A percentile compares a stretch with the other conserved stretches of the same genome.
Evolutionary conservation across 1,139 yeast genomes (phyloP).

Genomic region (Protomyces lactucae-debilis): DNA sequence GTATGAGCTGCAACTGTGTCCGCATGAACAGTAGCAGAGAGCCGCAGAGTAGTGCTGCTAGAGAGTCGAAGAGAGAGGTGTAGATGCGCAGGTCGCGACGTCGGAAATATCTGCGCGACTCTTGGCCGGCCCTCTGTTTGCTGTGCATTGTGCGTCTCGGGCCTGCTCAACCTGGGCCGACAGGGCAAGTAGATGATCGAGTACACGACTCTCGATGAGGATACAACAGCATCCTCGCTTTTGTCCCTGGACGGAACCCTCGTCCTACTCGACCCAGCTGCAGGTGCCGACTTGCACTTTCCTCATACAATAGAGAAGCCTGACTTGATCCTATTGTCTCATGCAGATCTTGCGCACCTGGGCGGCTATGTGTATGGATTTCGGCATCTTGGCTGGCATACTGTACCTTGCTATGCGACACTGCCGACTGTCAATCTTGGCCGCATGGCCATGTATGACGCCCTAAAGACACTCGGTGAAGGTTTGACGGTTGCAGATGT

Average conservation of each 20-base stretch:
- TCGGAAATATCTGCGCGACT: too few relatives aligned
- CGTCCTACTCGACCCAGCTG: slow-evolving; percentile 29
- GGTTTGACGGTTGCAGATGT: slow-evolving; percentile 64
- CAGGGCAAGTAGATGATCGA: slow-evolving; percentile 4
- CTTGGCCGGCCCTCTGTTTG: too few relatives aligned
- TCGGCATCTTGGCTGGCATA: slow-evolving; percentile 54
- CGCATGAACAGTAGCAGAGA: not conserved
- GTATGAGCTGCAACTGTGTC: not conserved
- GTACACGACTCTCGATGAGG: slow-evolving; percentile 2
- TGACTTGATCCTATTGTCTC: slow-evolving; percentile 72
- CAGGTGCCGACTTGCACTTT: slow-evolving; percentile 26
- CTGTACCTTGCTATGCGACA: slow-evolving; percentile 78
- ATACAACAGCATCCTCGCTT: slow-evolving; percentile 15
- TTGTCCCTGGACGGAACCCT: slow-evolving; percentile 26
- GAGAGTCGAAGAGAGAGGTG: too few relatives aligned
- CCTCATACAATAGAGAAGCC: slow-evolving; percentile 10
- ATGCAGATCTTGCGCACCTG: slow-evolving; percentile 71
- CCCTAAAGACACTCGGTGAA: slow-evolving; percentile 54
- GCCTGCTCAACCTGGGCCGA: too few relatives aligned
- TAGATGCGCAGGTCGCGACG: too few relatives aligned
- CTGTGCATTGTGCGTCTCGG: too few relatives aligned
- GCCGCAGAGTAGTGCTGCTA: too few relatives aligned
- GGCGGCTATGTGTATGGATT: slow-evolving; percentile 76
- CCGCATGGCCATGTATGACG: slow-evolving; percentile 74
- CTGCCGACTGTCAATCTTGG: slow-evolving; percentile 85